A percentile compares a stretch with the other conserved stretches of the same genome.
Conservation (phyloP, 2,329 filamentous ascomycete genomes). For the Stylonectria norvegica region DNA sequence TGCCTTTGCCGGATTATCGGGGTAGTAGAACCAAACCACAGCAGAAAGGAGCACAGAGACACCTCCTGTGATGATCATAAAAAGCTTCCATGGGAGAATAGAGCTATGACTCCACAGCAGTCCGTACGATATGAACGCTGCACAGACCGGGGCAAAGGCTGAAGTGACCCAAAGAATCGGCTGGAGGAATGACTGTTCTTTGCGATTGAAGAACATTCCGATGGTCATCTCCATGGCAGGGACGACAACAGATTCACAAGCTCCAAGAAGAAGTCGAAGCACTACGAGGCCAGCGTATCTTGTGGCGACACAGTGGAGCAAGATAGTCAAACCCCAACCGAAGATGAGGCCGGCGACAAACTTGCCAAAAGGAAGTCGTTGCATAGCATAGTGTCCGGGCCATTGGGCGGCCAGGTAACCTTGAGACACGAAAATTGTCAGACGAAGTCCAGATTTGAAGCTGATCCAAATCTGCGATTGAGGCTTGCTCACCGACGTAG, state of each 20-base stretch:
- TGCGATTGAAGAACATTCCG: slow-evolving; percentile 37
- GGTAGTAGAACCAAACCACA: slow-evolving; percentile 35
- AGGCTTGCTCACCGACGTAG: slow-evolving; percentile 34
- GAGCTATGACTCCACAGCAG: slow-evolving; percentile 34
- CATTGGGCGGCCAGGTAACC: slow-evolving; percentile 36
- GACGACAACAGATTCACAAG: slow-evolving; percentile 34
- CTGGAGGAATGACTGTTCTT: slow-evolving; percentile 33
- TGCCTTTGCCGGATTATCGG: slow-evolving; percentile 37
- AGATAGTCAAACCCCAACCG: slow-evolving; percentile 34
- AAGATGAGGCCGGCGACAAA: slow-evolving; percentile 34
- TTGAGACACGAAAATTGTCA: slow-evolving; percentile 2
- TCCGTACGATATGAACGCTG: slow-evolving; percentile 40
- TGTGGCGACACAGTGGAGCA: slow-evolving; percentile 36
- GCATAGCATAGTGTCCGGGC: slow-evolving; percentile 40
- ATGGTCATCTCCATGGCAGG: slow-evolving; percentile 41
- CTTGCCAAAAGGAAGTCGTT: slow-evolving; percentile 35
- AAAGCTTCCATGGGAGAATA: slow-evolving; percentile 37
- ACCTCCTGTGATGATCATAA: slow-evolving; percentile 38
- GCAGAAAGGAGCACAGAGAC: slow-evolving; percentile 33
- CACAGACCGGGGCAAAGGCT: slow-evolving; percentile 34
- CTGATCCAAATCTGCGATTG: neutral
- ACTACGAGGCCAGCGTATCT: slow-evolving; percentile 35
- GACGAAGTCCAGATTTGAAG: neutral
- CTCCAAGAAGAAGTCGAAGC: slow-evolving; percentile 35
- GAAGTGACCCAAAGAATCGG: slow-evolving; percentile 34